Base-by-base conservation (phyloP, 2,329 filamentous ascomycete species). In the Aspergillus quadricinctus region DNA sequence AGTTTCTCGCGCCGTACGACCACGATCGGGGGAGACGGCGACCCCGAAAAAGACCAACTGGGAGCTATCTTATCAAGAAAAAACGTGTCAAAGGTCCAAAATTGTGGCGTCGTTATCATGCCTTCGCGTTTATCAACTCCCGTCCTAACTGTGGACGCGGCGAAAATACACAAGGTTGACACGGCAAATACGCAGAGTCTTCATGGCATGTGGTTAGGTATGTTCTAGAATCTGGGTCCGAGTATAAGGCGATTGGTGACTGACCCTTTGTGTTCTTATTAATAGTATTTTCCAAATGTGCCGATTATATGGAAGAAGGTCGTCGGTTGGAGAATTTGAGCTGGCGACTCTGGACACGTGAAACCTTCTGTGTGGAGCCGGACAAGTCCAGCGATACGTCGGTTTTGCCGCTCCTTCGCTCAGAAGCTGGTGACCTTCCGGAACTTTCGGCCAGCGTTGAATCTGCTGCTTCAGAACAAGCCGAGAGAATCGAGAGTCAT, bases 141-240 rank as follows among this genome's bases (percentile, higher is more conserved):
- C 69, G 89, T 97, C 72, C 82, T 97, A 70, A 92, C 91, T 61
- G 89, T 97, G 74, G 92, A 97, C 79, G 87, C 90, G 62, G 90
- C 88, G 72, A 88, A 93, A 66, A 92, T 99, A 73, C 90, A 94
- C 80, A 91, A 95, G 74, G 91, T 97, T 69, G 92, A 97, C 77
- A 96, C 93, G 1, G 84, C 88, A 64, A 96, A 96, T 74, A 88
- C 90, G 28, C 90, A 96, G 77, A 95, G 92, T 71, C 85, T 97
- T 52, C 95, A 94, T 78, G 92, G 90, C 80, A 95, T 97, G 85
- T 96, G 92, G 92, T 93, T 91, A 74, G 90, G 92, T 96, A 78
- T 83, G 89, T 82, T 45, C 43, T 48, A 27, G 4, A 28, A 8
- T 27, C 27, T 41, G 52, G 57, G 29, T 50, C 10, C n/a, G 51